Conservation (phyloP, 1,284 basidiomycete genomes). For the Leccinum fuscescens region DNA sequence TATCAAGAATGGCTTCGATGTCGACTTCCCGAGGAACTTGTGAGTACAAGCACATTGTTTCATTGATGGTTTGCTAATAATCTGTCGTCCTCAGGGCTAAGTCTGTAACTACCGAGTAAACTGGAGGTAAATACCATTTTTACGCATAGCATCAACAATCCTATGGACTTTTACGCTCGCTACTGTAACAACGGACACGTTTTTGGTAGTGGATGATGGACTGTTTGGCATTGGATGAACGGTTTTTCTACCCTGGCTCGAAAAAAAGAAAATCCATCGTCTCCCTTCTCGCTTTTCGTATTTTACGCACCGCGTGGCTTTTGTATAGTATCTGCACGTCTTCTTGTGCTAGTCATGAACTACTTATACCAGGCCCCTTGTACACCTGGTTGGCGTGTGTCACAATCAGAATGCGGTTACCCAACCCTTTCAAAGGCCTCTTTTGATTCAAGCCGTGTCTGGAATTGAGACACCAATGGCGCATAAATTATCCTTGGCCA, state of each 20-base stretch:
- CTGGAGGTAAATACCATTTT: not conserved
- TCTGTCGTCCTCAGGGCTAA: slow-evolving; percentile 57
- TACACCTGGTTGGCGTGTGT: not conserved
- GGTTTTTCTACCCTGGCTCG: slow-evolving; percentile 2
- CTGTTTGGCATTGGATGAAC: slow-evolving; percentile 26
- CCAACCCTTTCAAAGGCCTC: not conserved
- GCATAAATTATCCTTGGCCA: too few relatives aligned
- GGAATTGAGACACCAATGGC: too few relatives aligned
- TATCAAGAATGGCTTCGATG: slow-evolving; percentile 93
- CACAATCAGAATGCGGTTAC: not conserved
- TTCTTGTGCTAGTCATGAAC: not conserved
- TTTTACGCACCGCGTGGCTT: not conserved
- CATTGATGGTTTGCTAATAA: slow-evolving; percentile 12
- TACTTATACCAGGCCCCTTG: not conserved
- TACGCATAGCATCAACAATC: not conserved
- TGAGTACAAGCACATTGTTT: slow-evolving; percentile 37
- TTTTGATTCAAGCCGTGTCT: not conserved
- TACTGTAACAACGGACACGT: slow-evolving; percentile 23
- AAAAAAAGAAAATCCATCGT: slow-evolving; percentile 3
- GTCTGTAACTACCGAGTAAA: slow-evolving; percentile 80
- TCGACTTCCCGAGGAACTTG: slow-evolving; percentile 98
- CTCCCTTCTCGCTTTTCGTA: not conserved
- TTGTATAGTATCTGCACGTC: not conserved
- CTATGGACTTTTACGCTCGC: slow-evolving; percentile 12
- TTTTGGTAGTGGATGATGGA: slow-evolving; percentile 30